Conservation (phyloP, 805 yeast species). For the Starmerella sirachaensis region DNA sequence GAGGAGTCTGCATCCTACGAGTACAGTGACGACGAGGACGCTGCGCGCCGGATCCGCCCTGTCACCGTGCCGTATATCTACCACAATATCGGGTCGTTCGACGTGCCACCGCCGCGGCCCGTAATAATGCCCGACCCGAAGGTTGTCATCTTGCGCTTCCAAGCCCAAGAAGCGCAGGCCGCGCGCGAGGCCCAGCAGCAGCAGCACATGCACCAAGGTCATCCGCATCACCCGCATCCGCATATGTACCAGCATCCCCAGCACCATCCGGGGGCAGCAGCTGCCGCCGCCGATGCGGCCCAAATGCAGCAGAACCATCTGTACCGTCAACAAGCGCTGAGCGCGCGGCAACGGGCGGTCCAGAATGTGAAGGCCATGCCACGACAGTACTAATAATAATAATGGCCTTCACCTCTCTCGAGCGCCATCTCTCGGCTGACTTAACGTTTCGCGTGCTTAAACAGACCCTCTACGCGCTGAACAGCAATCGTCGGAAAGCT, state of each 20-base stretch:
- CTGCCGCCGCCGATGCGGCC: background rate
- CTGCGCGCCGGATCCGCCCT: constrained; percentile 13
- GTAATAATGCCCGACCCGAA: constrained; percentile 24
- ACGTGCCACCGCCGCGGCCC: constrained; percentile 19
- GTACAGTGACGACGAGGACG: constrained; percentile 19
- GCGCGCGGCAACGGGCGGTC: constrained; percentile 14
- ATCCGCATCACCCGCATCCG: constrained; percentile 1
- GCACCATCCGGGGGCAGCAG: background rate
- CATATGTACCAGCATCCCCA: background rate
- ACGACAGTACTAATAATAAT: constrained; percentile 1
- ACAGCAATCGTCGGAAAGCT: no score
- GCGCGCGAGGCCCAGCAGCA: constrained; percentile 10
- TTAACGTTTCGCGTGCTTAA: no score
- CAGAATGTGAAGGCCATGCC: constrained; percentile 6
- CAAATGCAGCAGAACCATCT: constrained; percentile 1
- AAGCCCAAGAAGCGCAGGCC: constrained; percentile 6
- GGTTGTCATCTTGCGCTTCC: constrained; percentile 10
- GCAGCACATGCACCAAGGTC: no score
- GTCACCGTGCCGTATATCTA: constrained; percentile 18
- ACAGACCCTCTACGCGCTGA: no score
- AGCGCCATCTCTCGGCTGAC: no score
- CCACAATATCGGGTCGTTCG: constrained; percentile 21
- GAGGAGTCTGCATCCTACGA: constrained; percentile 19
- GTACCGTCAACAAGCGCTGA: constrained; percentile 5
- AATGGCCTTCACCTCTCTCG: background rate